These are phyloP conservation scores for Emericellopsis cladophorae DNA, from an alignment of 2,329 filamentous ascomycete genomes.

Conservation along the genomic window DNA sequence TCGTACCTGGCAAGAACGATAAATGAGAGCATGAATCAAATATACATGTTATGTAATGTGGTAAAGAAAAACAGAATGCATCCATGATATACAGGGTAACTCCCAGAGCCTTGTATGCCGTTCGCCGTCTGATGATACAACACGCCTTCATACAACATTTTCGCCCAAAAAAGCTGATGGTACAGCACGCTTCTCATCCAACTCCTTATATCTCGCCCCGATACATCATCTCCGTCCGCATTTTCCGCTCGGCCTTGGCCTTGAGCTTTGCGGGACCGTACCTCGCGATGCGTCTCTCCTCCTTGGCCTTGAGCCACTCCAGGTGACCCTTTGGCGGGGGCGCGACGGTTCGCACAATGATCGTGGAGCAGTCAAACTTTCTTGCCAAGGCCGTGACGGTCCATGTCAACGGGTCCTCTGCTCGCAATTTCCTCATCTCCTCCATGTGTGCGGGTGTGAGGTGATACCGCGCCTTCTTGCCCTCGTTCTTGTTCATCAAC, in stretches of 20 bases:
- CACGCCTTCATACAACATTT: too few relatives aligned
- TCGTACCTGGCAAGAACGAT: slow-evolving; percentile 41
- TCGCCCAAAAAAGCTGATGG: neutral
- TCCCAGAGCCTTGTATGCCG: too few relatives aligned
- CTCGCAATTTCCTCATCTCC: slow-evolving; percentile 45
- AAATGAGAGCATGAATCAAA: neutral
- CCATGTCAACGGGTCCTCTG: slow-evolving; percentile 40
- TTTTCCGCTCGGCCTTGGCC: slow-evolving; percentile 41
- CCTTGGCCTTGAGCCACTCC: slow-evolving; percentile 27
- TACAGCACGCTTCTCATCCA: neutral
- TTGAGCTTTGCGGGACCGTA: slow-evolving; percentile 44
- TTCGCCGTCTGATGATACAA: too few relatives aligned
- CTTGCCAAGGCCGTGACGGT: slow-evolving; percentile 37
- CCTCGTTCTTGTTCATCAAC: slow-evolving; percentile 16
- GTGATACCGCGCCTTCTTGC: slow-evolving; percentile 31
- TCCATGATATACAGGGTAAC: too few relatives aligned
- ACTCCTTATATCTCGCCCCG: slow-evolving; percentile 35
- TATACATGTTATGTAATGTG: too few relatives aligned
- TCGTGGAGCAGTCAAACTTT: slow-evolving; percentile 40
- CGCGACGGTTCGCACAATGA: slow-evolving; percentile 47
- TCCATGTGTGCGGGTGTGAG: slow-evolving; percentile 41
- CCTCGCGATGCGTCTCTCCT: slow-evolving; percentile 34
- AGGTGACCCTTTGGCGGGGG: slow-evolving; percentile 34
- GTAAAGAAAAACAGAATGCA: too few relatives aligned
- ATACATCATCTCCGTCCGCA: slow-evolving; percentile 39